These are phyloP conservation scores for Wickerhamomyces sp. DNA, from an alignment of 1,139 yeast species.

Conservation along the genomic window DNA sequence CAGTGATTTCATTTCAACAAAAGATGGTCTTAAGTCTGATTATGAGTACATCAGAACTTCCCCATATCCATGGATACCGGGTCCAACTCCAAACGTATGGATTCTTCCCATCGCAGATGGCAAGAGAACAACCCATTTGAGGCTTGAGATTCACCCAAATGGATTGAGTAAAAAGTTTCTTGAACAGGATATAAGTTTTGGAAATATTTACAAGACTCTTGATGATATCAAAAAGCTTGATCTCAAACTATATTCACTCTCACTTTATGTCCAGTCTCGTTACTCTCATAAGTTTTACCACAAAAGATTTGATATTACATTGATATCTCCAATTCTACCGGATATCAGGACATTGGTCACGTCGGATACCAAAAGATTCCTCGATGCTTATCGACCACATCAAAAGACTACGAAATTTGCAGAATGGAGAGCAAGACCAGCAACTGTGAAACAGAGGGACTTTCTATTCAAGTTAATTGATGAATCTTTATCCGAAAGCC, in stretches of 20 bases:
- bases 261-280: constrained; percentile 3
- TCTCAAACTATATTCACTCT: constrained; percentile 11
- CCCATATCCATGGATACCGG: constrained; percentile 18
- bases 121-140: constrained; percentile 10
- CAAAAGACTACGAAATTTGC: constrained; percentile 24
- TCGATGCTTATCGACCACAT: constrained; percentile 12
- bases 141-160: constrained; percentile 14
- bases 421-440: constrained; percentile 25
- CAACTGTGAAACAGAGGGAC: not conserved
- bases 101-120: constrained; percentile 8
- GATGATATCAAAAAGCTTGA: not conserved
- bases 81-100: constrained; percentile 15
- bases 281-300: constrained; percentile 10
- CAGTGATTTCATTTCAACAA: constrained; percentile 21
- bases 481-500: not conserved
- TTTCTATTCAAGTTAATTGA: not conserved
- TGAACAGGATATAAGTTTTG: constrained; percentile 5
- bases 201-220: constrained; percentile 3
- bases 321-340: constrained; percentile 19
- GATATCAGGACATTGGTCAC: constrained; percentile 14
- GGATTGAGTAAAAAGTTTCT: constrained; percentile 11
- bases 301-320: constrained; percentile 15
- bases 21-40: constrained; percentile 3
- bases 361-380: constrained; percentile 19
- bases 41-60: constrained; percentile 16